Base-by-base conservation (phyloP, 257 asterid genomes). In the Gentiana dahurica region DNA sequence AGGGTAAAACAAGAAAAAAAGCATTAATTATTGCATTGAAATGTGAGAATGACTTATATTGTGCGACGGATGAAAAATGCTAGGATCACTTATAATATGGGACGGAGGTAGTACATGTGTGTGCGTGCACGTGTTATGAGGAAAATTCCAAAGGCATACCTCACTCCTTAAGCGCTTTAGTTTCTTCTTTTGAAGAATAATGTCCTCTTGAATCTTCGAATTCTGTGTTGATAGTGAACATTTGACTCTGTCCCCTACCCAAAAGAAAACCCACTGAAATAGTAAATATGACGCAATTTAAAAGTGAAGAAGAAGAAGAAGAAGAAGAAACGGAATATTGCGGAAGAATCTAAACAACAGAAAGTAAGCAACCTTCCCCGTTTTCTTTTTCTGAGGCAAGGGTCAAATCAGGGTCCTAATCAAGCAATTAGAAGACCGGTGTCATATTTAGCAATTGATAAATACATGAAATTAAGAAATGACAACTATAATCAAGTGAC, bases 151-250 rank as follows among this genome's bases (percentile, higher is more conserved):
- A 41, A 41, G 9, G 9, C 9, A 41, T 49, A 87, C 97, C 97
- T 88, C 85, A 83, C 75, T 77, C 75, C 43, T 80, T 74, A 88
- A 61, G 69, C 70, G 80, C 54, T 83, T 83, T 69, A 92, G 65
- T 75, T 85, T 92, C 73, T 82, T 85, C 81, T 71, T 81, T 59
- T 78, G 74, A 64, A 65, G 15, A 51, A 73, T 64, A 58, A 92
- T 82, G 67, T 85, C 88, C 49, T 77, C 73, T 32, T 61, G 77
- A 65, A 80, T 68, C 56, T 81, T 68, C 67, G 62, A 51, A 64
- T 88, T 92, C 72, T 78, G 93, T 54, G 49, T 70, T 9, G 85
- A 78, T 71, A 75, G 72, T 59, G 80, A 63, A 70, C 77, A 69
- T 37, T 58, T 51, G 46, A 63, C 67, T 50, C 65, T 61, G 58